These are phyloP conservation scores for Malus fusca DNA, from an alignment of 306 rosid species.

Conservation along the genomic window DNA sequence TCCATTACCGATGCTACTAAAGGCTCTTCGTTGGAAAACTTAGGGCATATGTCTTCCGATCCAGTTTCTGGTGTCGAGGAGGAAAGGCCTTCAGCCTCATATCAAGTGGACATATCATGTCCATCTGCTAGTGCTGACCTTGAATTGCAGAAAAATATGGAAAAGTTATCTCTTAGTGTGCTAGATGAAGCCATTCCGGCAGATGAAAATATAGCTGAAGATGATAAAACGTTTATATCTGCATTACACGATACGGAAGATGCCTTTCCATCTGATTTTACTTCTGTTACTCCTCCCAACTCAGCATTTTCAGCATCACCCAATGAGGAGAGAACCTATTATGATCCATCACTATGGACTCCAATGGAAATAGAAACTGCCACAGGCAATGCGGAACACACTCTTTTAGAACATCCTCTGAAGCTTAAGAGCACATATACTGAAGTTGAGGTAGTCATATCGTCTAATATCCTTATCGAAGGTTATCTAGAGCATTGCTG, in stretches of 20 bases:
- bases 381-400: constrained; percentile 64
- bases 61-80: constrained; percentile 16
- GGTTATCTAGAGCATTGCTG: neutral
- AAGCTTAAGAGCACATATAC: constrained; percentile 67
- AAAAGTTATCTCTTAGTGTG: constrained; percentile 34
- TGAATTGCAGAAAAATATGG: constrained; percentile 37
- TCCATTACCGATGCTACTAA: constrained; percentile 19
- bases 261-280: constrained; percentile 26
- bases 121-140: constrained; percentile 20
- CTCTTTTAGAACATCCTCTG: constrained; percentile 61
- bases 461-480: neutral
- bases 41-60: constrained; percentile 12
- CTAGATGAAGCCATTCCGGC: constrained; percentile 21
- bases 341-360: constrained; percentile 75
- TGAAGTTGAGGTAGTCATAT: constrained; percentile 57
- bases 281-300: constrained; percentile 24
- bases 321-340: constrained; percentile 19
- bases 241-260: constrained; percentile 43
- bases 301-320: constrained; percentile 18
- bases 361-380: constrained; percentile 76
- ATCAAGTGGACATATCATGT: constrained; percentile 23
- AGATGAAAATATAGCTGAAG: constrained; percentile 37
- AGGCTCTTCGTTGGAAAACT: constrained; percentile 10
- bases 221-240: constrained; percentile 44
- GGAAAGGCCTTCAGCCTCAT: constrained; percentile 23